These are phyloP conservation scores for Kluyveromyces aestuarii DNA, from an alignment of 805 yeast genomes.

Conservation along the genomic window DNA sequence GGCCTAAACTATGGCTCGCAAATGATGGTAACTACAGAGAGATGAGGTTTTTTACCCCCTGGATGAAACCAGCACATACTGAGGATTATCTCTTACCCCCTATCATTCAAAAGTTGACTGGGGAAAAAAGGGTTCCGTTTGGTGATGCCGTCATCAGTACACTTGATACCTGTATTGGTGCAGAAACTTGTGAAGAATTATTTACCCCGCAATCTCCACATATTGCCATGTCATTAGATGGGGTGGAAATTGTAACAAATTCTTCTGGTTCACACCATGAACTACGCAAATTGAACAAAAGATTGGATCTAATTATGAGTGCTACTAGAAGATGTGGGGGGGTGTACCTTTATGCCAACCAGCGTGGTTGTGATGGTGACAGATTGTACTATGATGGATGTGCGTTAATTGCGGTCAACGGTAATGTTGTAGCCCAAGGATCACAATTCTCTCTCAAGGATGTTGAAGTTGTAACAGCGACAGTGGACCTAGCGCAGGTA, in stretches of 20 bases:
- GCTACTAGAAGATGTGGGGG: slow-evolving; percentile 98
- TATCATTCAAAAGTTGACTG: slow-evolving; percentile 52
- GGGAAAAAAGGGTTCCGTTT: slow-evolving; percentile 60
- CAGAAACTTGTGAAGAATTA: slow-evolving; percentile 96
- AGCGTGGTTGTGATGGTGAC: slow-evolving; percentile 98
- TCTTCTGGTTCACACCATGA: slow-evolving; percentile 98
- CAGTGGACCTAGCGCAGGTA: slow-evolving; percentile 88
- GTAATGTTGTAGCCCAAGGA: slow-evolving; percentile 87
- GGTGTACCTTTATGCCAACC: slow-evolving; percentile 85
- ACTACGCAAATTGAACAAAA: slow-evolving; percentile 75
- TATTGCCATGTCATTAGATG: slow-evolving; percentile 83
- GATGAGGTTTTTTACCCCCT: slow-evolving; percentile 94
- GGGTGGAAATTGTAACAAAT: slow-evolving; percentile 94
- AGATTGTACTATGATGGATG: slow-evolving; percentile 95
- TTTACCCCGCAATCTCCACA: slow-evolving; percentile 97
- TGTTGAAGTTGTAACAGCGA: slow-evolving; percentile 93
- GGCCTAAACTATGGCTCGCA: slow-evolving; percentile 90
- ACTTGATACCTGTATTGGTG: slow-evolving; percentile 83
- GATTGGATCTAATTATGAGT: slow-evolving; percentile 77
- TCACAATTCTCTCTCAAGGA: slow-evolving; percentile 82
- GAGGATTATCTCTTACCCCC: slow-evolving; percentile 72
- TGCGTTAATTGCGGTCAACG: slow-evolving; percentile 89
- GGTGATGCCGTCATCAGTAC: slow-evolving; percentile 90
- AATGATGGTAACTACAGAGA: slow-evolving; percentile 98
- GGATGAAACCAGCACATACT: slow-evolving; percentile 71